These are phyloP conservation scores for Camelina laxa DNA, from an alignment of 345 rosid genomes.

Conservation along the genomic window DNA sequence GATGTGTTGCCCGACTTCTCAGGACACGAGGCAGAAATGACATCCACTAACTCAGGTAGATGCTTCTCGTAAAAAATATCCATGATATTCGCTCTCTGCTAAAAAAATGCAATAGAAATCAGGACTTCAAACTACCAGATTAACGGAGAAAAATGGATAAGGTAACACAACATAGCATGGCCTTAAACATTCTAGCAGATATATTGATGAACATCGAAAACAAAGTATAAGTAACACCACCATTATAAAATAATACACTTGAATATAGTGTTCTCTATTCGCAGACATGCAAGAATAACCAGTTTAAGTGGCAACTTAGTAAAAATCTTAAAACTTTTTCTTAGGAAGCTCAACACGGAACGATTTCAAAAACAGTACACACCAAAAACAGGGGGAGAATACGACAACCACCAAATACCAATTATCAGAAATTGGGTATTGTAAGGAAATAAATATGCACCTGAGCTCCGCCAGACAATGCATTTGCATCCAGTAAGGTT, in stretches of 20 bases:
- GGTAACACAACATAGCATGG: neutral
- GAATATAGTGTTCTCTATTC: constrained; percentile 7
- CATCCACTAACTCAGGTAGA: constrained; percentile 82
- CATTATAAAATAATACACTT: neutral
- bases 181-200: constrained; percentile 14
- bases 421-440: neutral
- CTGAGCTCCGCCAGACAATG: constrained; percentile 82
- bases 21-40: constrained; percentile 82
- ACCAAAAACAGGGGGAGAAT: constrained; percentile 5
- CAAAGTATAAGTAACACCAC: neutral
- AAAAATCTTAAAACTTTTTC: neutral
- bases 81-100: constrained; percentile 83
- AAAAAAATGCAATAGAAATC: constrained; percentile 25
- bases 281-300: constrained; percentile 17
- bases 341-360: constrained; percentile 7
- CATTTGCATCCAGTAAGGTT: constrained; percentile 87
- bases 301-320: neutral
- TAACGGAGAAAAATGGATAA: neutral
- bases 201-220: constrained; percentile 1
- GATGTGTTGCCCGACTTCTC: constrained; percentile 53
- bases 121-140: constrained; percentile 23
- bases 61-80: constrained; percentile 97
- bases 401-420: constrained; percentile 5
- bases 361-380: neutral
- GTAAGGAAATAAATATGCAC: constrained; percentile 46